These are phyloP conservation scores for Colletotrichum scovillei DNA, from an alignment of 2,329 filamentous ascomycete species.

Conservation along the genomic window DNA sequence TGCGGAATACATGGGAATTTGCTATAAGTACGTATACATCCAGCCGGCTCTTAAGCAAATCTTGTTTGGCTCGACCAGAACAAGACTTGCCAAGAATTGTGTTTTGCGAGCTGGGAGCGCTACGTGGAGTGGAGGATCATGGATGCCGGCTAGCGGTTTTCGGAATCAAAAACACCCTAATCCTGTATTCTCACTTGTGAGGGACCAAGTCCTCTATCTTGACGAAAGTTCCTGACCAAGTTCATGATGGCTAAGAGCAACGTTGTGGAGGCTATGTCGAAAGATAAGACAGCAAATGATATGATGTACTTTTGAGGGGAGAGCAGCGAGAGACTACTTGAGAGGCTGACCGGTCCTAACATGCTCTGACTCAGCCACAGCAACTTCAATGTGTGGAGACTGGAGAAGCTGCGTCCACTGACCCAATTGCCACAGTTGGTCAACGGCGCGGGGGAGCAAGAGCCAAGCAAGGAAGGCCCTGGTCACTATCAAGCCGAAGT, in stretches of 20 bases:
- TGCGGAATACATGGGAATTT: too few species aligned
- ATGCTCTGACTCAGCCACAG: conserved; percentile 14
- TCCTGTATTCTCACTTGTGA: background rate
- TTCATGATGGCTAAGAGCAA: background rate
- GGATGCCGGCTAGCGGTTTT: background rate
- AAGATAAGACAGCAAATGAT: background rate
- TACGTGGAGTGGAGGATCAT: background rate
- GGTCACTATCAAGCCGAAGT: conserved; percentile 8
- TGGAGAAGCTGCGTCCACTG: background rate
- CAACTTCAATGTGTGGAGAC: conserved; percentile 11
- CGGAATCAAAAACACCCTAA: background rate
- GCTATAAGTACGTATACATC: background rate
- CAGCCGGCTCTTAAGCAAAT: background rate
- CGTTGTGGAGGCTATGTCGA: conserved; percentile 1
- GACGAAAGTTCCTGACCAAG: background rate
- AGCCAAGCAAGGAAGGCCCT: conserved; percentile 33
- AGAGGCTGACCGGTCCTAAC: conserved; percentile 1
- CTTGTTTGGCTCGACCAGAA: background rate
- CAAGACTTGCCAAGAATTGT: background rate
- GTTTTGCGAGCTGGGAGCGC: background rate
- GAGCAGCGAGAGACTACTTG: background rate
- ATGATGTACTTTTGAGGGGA: background rate
- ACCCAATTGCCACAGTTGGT: background rate
- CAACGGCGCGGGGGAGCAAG: conserved; percentile 2
- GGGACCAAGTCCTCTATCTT: background rate